Percentiles rank a stretch among this genome's conserved stretches.
phyloP scores from a whole-genome alignment of 2,329 filamentous ascomycete genomes.

The Penicillium expansum region DNA sequence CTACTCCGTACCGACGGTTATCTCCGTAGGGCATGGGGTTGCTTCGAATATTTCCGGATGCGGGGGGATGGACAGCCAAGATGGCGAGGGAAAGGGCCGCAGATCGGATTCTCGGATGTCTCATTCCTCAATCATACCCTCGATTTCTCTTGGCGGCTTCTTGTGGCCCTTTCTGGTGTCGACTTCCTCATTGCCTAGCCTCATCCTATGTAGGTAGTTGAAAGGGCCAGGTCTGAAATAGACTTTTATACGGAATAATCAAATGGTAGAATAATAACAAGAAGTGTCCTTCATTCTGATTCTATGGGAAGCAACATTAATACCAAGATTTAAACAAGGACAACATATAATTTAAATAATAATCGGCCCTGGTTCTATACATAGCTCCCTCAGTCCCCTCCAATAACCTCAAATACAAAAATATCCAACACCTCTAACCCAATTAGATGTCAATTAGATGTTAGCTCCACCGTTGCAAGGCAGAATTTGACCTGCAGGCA shows the following conservation, averaged over 20 bases:
- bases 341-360: not conserved
- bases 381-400: not conserved
- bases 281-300: not conserved
- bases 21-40: not conserved
- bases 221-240: not conserved
- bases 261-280: not conserved
- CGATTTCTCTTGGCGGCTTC: not conserved
- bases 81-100: not conserved
- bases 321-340: not conserved
- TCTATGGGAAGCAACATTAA: not conserved
- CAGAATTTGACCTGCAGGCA: conserved; percentile 21
- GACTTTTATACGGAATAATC: not conserved
- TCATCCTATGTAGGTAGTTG: too few species aligned
- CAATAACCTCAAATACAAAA: not conserved
- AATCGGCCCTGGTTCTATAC: not conserved
- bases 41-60: conserved; percentile 1
- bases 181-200: not conserved
- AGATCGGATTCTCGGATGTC: not conserved
- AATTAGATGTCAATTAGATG: conserved; percentile 18
- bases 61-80: not conserved
- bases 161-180: not conserved
- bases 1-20: not conserved
- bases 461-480: conserved; percentile 26
- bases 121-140: not conserved
- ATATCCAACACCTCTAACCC: not conserved